phyloP scores from a whole-genome alignment of 768 basidiomycete species.

The Lepiota venenata region DNA sequence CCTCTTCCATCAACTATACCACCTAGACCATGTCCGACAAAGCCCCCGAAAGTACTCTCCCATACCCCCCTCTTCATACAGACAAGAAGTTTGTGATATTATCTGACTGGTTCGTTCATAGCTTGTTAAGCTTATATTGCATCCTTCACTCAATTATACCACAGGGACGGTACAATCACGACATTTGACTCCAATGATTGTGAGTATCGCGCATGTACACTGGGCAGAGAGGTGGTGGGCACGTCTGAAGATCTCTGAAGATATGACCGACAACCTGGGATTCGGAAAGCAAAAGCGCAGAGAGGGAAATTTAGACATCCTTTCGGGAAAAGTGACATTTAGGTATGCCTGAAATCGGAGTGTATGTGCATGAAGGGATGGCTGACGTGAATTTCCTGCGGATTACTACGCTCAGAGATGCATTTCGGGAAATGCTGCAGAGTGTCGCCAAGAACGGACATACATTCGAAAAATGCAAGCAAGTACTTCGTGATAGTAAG shows the following conservation, averaged over 20 bases:
- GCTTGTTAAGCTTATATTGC: constrained; percentile 6
- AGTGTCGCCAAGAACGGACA: constrained; percentile 74
- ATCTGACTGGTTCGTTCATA: constrained; percentile 77
- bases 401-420: constrained; percentile 54
- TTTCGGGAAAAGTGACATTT: constrained; percentile 67
- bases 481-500: constrained; percentile 66
- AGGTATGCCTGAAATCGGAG: constrained; percentile 39
- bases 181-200: constrained; percentile 92
- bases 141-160: constrained; percentile 3
- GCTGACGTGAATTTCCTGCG: neutral
- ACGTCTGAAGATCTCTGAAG: constrained; percentile 31
- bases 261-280: constrained; percentile 87
- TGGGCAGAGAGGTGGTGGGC: neutral
- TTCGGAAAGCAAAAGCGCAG: constrained; percentile 75
- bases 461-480: constrained; percentile 83
- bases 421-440: constrained; percentile 81
- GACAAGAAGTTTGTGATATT: constrained; percentile 85
- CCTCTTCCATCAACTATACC: neutral
- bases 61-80: constrained; percentile 75
- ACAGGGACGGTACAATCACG: constrained; percentile 92
- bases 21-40: constrained; percentile 23
- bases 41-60: constrained; percentile 62
- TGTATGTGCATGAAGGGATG: neutral
- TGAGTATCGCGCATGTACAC: constrained; percentile 28
- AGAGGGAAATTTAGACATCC: constrained; percentile 68